phyloP scores from a whole-genome alignment of 1,284 basidiomycete genomes.

The Trichosporon coremiiforme region DNA sequence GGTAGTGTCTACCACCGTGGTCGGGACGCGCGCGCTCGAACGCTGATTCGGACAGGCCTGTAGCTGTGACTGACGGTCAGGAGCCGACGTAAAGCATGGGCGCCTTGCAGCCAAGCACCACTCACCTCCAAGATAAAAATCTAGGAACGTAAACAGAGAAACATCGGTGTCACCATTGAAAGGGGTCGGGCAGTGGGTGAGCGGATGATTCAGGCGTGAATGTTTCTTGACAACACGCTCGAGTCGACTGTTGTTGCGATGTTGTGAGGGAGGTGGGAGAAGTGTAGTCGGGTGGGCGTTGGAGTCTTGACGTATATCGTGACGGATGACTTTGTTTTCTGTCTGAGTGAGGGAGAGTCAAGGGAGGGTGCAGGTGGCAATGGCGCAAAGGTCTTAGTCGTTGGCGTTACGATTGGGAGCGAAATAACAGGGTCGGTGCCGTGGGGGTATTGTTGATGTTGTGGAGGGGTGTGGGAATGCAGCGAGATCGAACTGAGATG shows the following conservation, averaged over 20 bases:
- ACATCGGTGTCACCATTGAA: conserved; percentile 13
- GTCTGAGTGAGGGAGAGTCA: not conserved
- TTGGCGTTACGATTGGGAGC: conserved; percentile 14
- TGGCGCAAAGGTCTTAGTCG: not conserved
- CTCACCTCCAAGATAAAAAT: not conserved
- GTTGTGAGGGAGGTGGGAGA: not conserved
- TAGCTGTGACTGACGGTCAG: conserved; percentile 3
- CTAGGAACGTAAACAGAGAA: not conserved
- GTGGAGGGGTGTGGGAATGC: not conserved
- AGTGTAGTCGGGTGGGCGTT: conserved; percentile 3
- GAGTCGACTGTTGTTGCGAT: not conserved
- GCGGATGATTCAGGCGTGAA: conserved; percentile 3
- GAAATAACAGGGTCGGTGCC: not conserved
- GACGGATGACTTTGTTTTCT: conserved; percentile 8
- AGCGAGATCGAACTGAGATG: not conserved
- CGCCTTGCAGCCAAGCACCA: no score
- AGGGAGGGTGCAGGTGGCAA: conserved; percentile 4
- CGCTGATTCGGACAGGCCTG: not conserved
- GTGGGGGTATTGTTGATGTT: not conserved
- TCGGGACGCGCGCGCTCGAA: not conserved
- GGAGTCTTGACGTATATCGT: not conserved
- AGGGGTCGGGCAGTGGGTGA: not conserved
- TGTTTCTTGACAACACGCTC: not conserved
- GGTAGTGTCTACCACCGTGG: not conserved
- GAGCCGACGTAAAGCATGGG: no score